A percentile compares a stretch with the other conserved stretches of the same genome.
phyloP scores from a whole-genome alignment of 1,139 yeast species.

The Magnusiomyces sp. region DNA sequence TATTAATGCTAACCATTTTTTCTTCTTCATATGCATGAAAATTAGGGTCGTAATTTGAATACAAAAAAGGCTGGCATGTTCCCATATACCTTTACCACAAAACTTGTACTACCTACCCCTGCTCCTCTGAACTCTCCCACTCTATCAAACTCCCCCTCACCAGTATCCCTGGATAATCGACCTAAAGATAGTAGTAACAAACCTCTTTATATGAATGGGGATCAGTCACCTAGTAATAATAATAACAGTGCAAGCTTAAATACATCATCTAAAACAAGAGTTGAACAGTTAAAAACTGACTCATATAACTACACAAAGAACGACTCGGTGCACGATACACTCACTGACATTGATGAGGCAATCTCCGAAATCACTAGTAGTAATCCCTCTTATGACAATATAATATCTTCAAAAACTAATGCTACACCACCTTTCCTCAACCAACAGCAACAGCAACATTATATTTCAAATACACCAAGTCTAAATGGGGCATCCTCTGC shows the following conservation, averaged over 20 bases:
- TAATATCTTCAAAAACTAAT: constrained; percentile 15
- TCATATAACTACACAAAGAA: not conserved
- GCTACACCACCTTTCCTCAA: constrained; percentile 4
- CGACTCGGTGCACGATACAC: constrained; percentile 47
- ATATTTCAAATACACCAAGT: not conserved
- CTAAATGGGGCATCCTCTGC: constrained; percentile 15
- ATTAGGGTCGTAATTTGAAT: constrained; percentile 59
- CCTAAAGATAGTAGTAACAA: too few relatives aligned
- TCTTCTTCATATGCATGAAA: not conserved
- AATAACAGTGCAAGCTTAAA: not conserved
- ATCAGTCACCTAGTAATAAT: not conserved
- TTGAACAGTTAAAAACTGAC: not conserved
- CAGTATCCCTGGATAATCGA: not conserved
- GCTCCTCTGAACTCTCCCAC: constrained; percentile 25
- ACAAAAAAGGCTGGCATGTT: constrained; percentile 75
- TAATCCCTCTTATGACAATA: constrained; percentile 13
- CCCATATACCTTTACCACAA: constrained; percentile 67
- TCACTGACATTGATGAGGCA: constrained; percentile 80
- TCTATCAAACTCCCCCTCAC: constrained; percentile 11
- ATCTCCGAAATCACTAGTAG: constrained; percentile 48
- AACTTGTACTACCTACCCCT: constrained; percentile 19
- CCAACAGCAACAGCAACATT: constrained; percentile 4
- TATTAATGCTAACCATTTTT: constrained; percentile 18
- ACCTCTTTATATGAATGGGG: too few relatives aligned
- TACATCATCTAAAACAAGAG: not conserved